These are phyloP conservation scores for Hypoxylon sp. DNA, from an alignment of 2,329 filamentous ascomycete species.

Conservation along the genomic window DNA sequence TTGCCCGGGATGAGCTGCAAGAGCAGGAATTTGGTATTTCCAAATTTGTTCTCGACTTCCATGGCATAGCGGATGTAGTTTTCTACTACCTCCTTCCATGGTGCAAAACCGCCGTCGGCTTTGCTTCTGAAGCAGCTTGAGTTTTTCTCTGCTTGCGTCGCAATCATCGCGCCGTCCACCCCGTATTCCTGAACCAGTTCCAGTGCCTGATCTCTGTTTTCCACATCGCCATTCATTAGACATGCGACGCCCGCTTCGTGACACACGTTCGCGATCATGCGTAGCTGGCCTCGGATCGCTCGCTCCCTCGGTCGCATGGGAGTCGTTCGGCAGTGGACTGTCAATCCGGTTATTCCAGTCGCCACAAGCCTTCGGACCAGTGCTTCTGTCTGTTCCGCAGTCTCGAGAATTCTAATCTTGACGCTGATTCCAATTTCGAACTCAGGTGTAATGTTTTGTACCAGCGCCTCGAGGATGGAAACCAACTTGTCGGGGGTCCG, in stretches of 20 bases:
- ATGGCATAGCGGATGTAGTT: constrained; percentile 78
- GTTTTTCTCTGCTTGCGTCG: constrained; percentile 90
- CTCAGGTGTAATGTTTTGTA: constrained; percentile 77
- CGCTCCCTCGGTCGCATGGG: constrained; percentile 92
- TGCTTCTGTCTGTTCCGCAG: constrained; percentile 75
- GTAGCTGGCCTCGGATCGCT: constrained; percentile 85
- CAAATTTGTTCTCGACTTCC: constrained; percentile 83
- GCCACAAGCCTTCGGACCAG: constrained; percentile 80
- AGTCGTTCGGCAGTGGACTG: constrained; percentile 94
- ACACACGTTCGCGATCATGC: constrained; percentile 84
- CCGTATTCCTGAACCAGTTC: constrained; percentile 78
- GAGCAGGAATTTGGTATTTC: constrained; percentile 93
- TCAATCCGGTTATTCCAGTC: constrained; percentile 92
- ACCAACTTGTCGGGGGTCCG: constrained; percentile 84
- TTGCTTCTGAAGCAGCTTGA: constrained; percentile 81
- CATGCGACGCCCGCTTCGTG: constrained; percentile 87
- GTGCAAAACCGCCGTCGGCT: constrained; percentile 72
- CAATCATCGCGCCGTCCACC: constrained; percentile 98
- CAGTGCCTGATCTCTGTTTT: constrained; percentile 74
- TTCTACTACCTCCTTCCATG: constrained; percentile 80
- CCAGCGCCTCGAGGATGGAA: constrained; percentile 83
- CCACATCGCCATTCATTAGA: constrained; percentile 94
- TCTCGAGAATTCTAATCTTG: constrained; percentile 90
- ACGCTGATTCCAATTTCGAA: constrained; percentile 94
- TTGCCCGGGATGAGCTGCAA: constrained; percentile 88